phyloP scores from a whole-genome alignment of 2,329 filamentous ascomycete species.

The Trichoderma afroharzianum region DNA sequence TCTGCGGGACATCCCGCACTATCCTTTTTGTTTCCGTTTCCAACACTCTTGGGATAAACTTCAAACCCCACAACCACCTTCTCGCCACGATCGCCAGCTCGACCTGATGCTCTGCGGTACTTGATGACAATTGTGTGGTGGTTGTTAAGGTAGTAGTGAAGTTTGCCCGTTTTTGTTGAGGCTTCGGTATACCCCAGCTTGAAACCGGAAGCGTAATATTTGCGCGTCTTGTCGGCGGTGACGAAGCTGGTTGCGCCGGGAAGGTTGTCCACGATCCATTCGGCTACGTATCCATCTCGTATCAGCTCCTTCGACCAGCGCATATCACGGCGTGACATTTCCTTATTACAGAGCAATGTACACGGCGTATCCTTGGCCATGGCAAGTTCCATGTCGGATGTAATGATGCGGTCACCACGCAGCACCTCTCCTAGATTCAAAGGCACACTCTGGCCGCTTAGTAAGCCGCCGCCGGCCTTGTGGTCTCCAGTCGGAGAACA shows the following conservation, averaged over 20 bases:
- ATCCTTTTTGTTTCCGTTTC: conserved; percentile 55
- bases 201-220: conserved; percentile 88
- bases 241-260: conserved; percentile 87
- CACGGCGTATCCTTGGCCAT: conserved; percentile 76
- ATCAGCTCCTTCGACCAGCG: conserved; percentile 69
- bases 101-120: conserved; percentile 67
- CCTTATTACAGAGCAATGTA: conserved; percentile 66
- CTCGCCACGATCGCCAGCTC: conserved; percentile 64
- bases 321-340: conserved; percentile 62
- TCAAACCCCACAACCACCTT: conserved; percentile 87
- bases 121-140: conserved; percentile 83
- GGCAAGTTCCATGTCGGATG: conserved; percentile 75
- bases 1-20: conserved; percentile 65
- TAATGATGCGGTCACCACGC: conserved; percentile 79
- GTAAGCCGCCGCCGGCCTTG: conserved; percentile 62
- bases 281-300: conserved; percentile 75
- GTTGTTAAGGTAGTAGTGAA: conserved; percentile 76
- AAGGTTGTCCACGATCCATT: conserved; percentile 92
- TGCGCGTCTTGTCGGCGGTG: conserved; percentile 76
- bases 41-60: conserved; percentile 82
- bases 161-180: conserved; percentile 54
- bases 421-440: conserved; percentile 85
- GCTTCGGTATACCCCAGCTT: conserved; percentile 77
- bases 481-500: conserved; percentile 71
- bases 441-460: conserved; percentile 73